These are phyloP conservation scores for Phytophthora tubulina DNA, from an alignment of 352 stramenopile species.

Conservation along the genomic window DNA sequence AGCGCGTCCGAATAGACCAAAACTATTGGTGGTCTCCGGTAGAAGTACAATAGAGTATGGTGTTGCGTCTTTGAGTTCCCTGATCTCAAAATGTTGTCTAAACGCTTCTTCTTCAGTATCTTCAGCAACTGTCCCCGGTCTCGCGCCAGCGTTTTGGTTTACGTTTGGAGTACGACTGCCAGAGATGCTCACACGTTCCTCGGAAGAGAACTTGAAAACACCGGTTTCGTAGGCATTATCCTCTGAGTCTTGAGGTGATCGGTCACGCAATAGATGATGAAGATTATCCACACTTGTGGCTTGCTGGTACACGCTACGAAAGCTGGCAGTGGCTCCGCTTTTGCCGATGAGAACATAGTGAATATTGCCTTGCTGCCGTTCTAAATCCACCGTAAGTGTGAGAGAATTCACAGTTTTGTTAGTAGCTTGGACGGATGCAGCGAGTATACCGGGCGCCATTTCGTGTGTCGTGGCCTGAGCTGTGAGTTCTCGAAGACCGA, in stretches of 20 bases:
- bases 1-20: conserved; percentile 64
- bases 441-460: conserved; percentile 52
- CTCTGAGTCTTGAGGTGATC: conserved; percentile 14
- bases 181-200: conserved; percentile 10
- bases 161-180: not conserved
- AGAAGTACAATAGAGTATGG: conserved; percentile 68
- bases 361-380: conserved; percentile 50
- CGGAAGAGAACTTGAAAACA: conserved; percentile 30
- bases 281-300: conserved; percentile 47
- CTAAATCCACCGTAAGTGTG: conserved; percentile 51
- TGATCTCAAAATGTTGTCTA: conserved; percentile 47
- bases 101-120: conserved; percentile 19
- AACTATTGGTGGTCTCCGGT: conserved; percentile 68
- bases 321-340: not conserved
- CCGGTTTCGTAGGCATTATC: conserved; percentile 21
- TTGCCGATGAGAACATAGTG: conserved; percentile 56
- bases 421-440: conserved; percentile 40
- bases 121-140: not conserved
- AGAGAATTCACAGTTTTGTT: conserved; percentile 65
- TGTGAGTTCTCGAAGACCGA: conserved; percentile 39
- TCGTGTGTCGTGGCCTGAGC: conserved; percentile 57
- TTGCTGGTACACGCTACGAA: conserved; percentile 47
- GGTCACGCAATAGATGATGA: conserved; percentile 33
- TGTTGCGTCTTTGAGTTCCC: conserved; percentile 54
- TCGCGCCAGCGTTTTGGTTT: not conserved